phyloP scores from a whole-genome alignment of 2,329 filamentous ascomycete species.

The Aureobasidium pullulans region DNA sequence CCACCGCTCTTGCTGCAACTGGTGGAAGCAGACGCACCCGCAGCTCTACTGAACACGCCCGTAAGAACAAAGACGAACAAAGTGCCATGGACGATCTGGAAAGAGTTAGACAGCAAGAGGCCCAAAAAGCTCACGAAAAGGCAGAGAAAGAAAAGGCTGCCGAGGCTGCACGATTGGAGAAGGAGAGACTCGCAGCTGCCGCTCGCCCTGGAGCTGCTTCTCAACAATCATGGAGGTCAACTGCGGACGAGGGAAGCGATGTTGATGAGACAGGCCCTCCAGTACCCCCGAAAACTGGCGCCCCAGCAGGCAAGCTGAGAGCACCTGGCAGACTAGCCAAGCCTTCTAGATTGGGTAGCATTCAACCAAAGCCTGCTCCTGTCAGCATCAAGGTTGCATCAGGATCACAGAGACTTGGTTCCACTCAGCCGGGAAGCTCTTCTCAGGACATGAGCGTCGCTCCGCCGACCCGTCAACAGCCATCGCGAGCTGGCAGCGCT shows the following conservation, averaged over 20 bases:
- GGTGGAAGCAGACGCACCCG: conserved; percentile 43
- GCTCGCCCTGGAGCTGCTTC: conserved; percentile 11
- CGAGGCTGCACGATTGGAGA: conserved; percentile 28
- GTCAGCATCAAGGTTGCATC: conserved; percentile 62
- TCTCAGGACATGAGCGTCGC: conserved; percentile 19
- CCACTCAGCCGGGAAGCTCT: conserved; percentile 19
- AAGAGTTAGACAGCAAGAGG: conserved; percentile 61
- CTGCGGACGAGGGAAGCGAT: conserved; percentile 31
- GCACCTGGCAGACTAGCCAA: conserved; percentile 27
- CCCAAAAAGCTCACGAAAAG: conserved; percentile 56
- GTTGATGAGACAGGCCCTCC: conserved; percentile 55
- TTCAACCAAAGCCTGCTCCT: conserved; percentile 58
- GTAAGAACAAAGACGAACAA: conserved; percentile 57
- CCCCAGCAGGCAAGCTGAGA: conserved; percentile 31
- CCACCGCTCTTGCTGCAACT: background rate
- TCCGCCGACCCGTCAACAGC: conserved; percentile 12
- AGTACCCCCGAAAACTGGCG: conserved; percentile 46
- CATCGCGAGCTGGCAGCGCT: conserved; percentile 15
- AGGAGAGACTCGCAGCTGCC: conserved; percentile 24
- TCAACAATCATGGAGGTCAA: conserved; percentile 20
- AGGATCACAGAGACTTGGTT: conserved; percentile 29
- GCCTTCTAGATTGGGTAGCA: conserved; percentile 39
- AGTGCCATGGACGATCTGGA: conserved; percentile 57
- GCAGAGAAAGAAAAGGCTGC: conserved; percentile 39
- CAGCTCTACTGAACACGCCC: conserved; percentile 54